Evolutionary conservation across 1,139 yeast species (phyloP), one percentile per base, ranked within the genome.

Genomic region (Pichia norvegensis): DNA sequence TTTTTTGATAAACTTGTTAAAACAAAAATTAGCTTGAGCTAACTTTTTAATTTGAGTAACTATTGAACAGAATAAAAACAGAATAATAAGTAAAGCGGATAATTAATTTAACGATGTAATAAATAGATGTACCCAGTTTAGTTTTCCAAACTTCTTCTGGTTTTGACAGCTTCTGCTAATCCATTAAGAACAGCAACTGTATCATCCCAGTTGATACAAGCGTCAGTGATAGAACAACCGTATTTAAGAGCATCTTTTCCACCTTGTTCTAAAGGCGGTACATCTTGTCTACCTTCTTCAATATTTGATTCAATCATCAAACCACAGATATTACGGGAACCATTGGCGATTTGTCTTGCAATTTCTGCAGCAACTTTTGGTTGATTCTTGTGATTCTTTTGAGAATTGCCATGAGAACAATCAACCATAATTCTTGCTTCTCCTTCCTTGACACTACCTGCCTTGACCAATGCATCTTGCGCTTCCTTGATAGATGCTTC

Each of bases 331-430:
- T 74, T 68, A 38, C 73, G 73, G 58, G 83, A 85, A 53, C 98
- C 98, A n/a, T 68, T 72, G 17, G 75, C 66, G 41, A 92, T 66
- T 67, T 92, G 98, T 47, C 79, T 79, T 49, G 90, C 88, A 48
- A 92, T 77, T 45, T 71, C 77, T 20, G 78, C 75, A 20, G 95
- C 88, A n/a, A 90, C 98, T 65, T 76, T 78, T 41, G 97, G 97
- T 71, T 92, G 98, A 68, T 92, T 92, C 61, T 75, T 78, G 75
- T 80, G 90, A 67, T 92, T 81, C 66, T 92, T 92, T 62, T 74
- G 78, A 42, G 97, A 86, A 72, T 92, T 92, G 53, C 96, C 98
- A 63, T 92, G 98, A 37, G 97, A 88, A 65, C 97, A 92, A 68
- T 92, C 98, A 52, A 92, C 81, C 97, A 92, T 92, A 62, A 92